Percentiles rank a stretch among this genome's conserved stretches.
phyloP scores from a whole-genome alignment of 2,329 filamentous ascomycete species.

The Trichoderma hamatum region DNA sequence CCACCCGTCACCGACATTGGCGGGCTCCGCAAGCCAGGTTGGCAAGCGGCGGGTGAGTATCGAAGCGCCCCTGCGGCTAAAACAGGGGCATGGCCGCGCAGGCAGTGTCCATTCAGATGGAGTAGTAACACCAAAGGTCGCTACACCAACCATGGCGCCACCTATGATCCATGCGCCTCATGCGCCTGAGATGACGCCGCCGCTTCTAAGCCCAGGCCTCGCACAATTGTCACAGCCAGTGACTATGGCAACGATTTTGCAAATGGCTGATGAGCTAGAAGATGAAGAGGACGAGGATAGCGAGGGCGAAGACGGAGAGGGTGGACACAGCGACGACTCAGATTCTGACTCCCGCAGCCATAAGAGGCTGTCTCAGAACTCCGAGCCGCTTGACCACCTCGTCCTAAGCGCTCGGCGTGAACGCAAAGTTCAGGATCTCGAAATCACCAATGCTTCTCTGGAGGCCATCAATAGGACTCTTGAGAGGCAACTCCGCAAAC shows the following conservation, averaged over 20 bases:
- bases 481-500: slow-evolving; percentile 88
- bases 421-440: slow-evolving; percentile 91
- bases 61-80: slow-evolving; percentile 43
- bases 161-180: slow-evolving; percentile 46
- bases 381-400: slow-evolving; percentile 70
- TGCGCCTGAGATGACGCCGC: slow-evolving; percentile 41
- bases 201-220: slow-evolving; percentile 32
- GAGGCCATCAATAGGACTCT: slow-evolving; percentile 93
- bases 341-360: slow-evolving; percentile 56
- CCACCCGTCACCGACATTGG: slow-evolving; percentile 44
- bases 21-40: slow-evolving; percentile 36
- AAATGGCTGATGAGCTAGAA: slow-evolving; percentile 56
- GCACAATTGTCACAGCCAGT: slow-evolving; percentile 40
- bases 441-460: slow-evolving; percentile 94
- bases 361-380: slow-evolving; percentile 56
- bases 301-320: slow-evolving; percentile 32
- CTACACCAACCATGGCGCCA: slow-evolving; percentile 38
- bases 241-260: slow-evolving; percentile 59
- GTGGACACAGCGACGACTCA: slow-evolving; percentile 40
- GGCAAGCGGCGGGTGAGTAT: slow-evolving; percentile 49
- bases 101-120: slow-evolving; percentile 46
- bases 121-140: slow-evolving; percentile 41
- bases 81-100: slow-evolving; percentile 46
- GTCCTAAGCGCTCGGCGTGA: slow-evolving; percentile 89
- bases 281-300: slow-evolving; percentile 35